Conservation (phyloP, 2,329 filamentous ascomycete genomes). For the Trichoderma guizhouense region DNA sequence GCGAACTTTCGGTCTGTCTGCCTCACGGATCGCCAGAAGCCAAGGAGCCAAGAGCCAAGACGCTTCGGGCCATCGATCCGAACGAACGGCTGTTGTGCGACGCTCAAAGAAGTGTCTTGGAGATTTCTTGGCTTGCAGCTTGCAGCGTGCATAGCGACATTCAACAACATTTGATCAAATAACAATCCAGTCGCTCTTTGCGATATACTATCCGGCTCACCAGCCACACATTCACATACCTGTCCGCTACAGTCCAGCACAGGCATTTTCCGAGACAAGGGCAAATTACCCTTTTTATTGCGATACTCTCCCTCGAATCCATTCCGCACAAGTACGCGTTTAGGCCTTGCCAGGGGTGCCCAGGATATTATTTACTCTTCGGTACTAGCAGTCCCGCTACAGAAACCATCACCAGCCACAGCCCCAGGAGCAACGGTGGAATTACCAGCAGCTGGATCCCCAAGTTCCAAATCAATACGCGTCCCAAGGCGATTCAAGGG, state of each 20-base stretch:
- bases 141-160: not conserved
- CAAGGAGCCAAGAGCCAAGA: not conserved
- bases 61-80: not conserved
- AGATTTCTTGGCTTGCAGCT: not conserved
- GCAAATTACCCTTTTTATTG: not conserved
- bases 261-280: not conserved
- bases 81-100: conserved; percentile 1
- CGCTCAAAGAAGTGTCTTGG: not conserved
- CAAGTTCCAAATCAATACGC: not conserved
- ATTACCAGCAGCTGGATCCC: not conserved
- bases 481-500: not conserved
- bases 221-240: not conserved
- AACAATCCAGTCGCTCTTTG: not conserved
- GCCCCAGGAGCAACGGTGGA: conserved; percentile 4
- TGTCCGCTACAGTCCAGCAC: not conserved
- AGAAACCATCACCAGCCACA: not conserved
- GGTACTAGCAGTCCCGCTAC: not conserved
- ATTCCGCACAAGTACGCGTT: conserved; percentile 2
- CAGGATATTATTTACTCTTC: not conserved
- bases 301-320: not conserved
- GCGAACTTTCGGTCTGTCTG: not conserved
- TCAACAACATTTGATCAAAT: not conserved
- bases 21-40: not conserved
- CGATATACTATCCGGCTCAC: not conserved
- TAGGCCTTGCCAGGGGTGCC: not conserved